Conservation (phyloP, 208 protist species). For the Wallacemonas rigidus region DNA sequence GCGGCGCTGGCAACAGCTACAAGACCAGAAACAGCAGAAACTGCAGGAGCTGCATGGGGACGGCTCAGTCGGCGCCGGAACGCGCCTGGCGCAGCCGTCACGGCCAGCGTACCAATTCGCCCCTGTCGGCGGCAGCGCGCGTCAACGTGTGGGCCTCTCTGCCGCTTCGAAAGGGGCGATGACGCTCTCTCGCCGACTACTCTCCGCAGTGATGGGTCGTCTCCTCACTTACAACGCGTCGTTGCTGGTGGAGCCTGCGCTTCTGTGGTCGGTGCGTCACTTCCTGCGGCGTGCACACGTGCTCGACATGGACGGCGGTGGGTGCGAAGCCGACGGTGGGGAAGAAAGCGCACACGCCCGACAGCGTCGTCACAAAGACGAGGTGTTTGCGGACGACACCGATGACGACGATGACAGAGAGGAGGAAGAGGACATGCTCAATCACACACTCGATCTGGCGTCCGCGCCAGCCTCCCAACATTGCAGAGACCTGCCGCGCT, state of each 20-base stretch:
- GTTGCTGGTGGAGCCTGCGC: neutral
- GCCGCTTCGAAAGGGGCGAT: neutral
- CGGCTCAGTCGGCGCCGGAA: neutral
- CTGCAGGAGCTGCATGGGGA: neutral
- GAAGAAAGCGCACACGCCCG: neutral
- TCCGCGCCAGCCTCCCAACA: neutral
- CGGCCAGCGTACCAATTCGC: neutral
- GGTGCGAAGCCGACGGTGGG: neutral
- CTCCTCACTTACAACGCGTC: conserved; percentile 8
- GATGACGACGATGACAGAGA: conserved; percentile 1
- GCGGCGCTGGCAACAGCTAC: neutral
- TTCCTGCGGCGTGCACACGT: conserved; percentile 4
- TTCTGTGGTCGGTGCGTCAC: conserved; percentile 17
- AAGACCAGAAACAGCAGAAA: neutral
- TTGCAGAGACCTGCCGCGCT: neutral
- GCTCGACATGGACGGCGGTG: neutral
- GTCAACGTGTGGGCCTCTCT: conserved; percentile 18
- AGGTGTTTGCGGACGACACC: neutral
- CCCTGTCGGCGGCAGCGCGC: neutral
- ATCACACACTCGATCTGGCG: neutral
- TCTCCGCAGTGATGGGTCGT: conserved; percentile 11
- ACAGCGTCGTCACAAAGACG: neutral
- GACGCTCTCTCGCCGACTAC: conserved; percentile 3
- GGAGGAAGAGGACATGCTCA: neutral
- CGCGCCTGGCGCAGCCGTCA: neutral